Evolutionary conservation across 192 early-diverging fungal genomes (phyloP), one percentile per base, ranked within the genome.

Genomic region (Allomyces macrogynus): DNA sequence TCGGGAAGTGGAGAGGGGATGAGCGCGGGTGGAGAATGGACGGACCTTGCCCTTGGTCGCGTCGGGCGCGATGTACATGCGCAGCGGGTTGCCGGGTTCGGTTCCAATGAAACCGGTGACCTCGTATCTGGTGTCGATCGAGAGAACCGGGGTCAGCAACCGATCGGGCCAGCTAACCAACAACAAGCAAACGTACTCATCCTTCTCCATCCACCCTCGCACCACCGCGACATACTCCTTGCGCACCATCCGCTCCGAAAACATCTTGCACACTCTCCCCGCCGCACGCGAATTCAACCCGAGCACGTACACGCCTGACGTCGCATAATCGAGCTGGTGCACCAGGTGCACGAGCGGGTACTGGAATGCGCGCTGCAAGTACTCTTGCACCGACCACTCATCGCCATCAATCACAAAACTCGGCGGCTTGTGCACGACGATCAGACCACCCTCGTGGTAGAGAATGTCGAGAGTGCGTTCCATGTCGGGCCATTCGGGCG

Each of bases 271-370:
- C 22, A 65, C 67, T 23, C 23, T 49, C 60, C 75, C 68, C 4
- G 75, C 65, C 2, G 75, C 67, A n/a, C 61, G 25, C 49, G 43
- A 65, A 42, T 25, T 57, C 22, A 72, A 27, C 7, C 62, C 75
- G 74, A 75, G 73, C 42, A 62, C 27, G 64, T 76, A 71, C 16
- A 76, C 65, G 4, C 75, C 75, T 3, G 67, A 69, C 24, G 75
- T 76, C 8, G 71, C 74, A 64, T 69, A 72, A 65, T 76, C 75
- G 14, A 76, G 64, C 64, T 76, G 75, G 62, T 76, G 75, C 12
- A 73, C 26, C 18, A 75, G 71, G 23, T 70, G 65, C 10, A 76
- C 49, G 60, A 74, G 74, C 27, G 24, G 10, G 57, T 68, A 63
- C 61, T 73, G 25, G 26, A 68, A 74, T 16, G 49, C 20, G 3